A percentile compares a stretch with the other conserved stretches of the same genome.
phyloP scores from a whole-genome alignment of 2,329 filamentous ascomycete genomes.

The Colletotrichum magnum region DNA sequence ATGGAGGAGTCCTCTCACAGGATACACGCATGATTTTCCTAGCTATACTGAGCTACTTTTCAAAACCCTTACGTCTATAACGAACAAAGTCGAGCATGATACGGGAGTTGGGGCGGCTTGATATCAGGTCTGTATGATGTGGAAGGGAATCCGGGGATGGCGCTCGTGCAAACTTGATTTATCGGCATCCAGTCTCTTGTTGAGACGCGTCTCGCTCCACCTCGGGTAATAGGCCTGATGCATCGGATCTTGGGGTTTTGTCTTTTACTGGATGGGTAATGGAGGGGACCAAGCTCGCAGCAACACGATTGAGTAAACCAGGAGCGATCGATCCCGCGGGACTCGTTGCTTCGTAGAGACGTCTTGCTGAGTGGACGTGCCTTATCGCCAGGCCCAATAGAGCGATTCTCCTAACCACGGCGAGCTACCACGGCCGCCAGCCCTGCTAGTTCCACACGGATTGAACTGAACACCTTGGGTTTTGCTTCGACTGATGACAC shows the following conservation, averaged over 20 bases:
- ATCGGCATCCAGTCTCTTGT: constrained; percentile 16
- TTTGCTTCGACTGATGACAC: constrained; percentile 7
- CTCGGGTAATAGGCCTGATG: constrained; percentile 32
- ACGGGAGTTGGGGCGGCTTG: constrained; percentile 41
- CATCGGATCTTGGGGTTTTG: constrained; percentile 26
- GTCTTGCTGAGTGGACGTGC: constrained; percentile 28
- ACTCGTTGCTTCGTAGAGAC: constrained; percentile 35
- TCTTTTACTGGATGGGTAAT: constrained; percentile 23
- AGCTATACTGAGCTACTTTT: constrained; percentile 28
- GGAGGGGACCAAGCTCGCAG: constrained; percentile 37
- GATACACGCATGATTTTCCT: constrained; percentile 35
- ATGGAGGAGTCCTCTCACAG: constrained; percentile 55
- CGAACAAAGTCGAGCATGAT: constrained; percentile 42
- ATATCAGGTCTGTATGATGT: constrained; percentile 42
- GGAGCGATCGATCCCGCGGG: constrained; percentile 20
- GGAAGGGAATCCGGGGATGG: constrained; percentile 28
- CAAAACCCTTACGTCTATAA: constrained; percentile 40
- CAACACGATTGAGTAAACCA: constrained; percentile 33
- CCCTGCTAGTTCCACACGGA: constrained; percentile 6
- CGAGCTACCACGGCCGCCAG: constrained; percentile 19
- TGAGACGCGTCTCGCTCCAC: constrained; percentile 22
- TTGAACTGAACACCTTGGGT: constrained; percentile 14
- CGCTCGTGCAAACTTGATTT: constrained; percentile 40
- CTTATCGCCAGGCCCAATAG: constrained; percentile 41
- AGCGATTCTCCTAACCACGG: constrained; percentile 35